A percentile compares a stretch with the other conserved stretches of the same genome.
Evolutionary conservation across 352 stramenopile genomes (phyloP).

Genomic region (Elongisporangium undulatum): DNA sequence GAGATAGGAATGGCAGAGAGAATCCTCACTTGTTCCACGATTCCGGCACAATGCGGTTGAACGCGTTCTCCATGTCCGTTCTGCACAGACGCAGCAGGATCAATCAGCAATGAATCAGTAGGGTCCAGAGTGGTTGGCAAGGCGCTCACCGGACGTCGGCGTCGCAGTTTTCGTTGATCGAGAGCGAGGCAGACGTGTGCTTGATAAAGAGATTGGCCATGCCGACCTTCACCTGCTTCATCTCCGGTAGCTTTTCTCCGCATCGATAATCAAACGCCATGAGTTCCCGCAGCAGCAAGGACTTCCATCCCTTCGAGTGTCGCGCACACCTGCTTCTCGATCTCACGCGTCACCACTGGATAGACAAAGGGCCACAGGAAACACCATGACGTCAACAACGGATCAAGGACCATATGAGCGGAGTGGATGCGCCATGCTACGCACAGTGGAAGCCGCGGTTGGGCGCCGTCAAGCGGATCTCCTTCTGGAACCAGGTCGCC

Average conservation of each 20-base stretch:
- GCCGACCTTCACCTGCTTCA: constrained; percentile 86
- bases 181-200: constrained; percentile 94
- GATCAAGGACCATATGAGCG: neutral
- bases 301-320: neutral
- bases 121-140: neutral
- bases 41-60: constrained; percentile 93
- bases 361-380: neutral
- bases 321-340: constrained; percentile 69
- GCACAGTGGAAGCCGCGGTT: constrained; percentile 79
- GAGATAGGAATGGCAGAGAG: neutral
- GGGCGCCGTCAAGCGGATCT: constrained; percentile 77
- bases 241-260: constrained; percentile 41
- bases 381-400: neutral
- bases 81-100: constrained; percentile 20
- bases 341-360: constrained; percentile 75
- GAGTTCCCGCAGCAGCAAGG: no score
- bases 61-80: constrained; percentile 92
- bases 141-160: constrained; percentile 84
- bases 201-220: constrained; percentile 96
- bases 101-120: neutral
- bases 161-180: constrained; percentile 96
- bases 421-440: constrained; percentile 2
- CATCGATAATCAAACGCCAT: no score
- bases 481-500: constrained; percentile 83
- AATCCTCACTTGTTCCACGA: constrained; percentile 71